A percentile compares a stretch with the other conserved stretches of the same genome.
Conservation (phyloP, 495 filamentous ascomycete genomes). For the Penicillium bialowiezense region DNA sequence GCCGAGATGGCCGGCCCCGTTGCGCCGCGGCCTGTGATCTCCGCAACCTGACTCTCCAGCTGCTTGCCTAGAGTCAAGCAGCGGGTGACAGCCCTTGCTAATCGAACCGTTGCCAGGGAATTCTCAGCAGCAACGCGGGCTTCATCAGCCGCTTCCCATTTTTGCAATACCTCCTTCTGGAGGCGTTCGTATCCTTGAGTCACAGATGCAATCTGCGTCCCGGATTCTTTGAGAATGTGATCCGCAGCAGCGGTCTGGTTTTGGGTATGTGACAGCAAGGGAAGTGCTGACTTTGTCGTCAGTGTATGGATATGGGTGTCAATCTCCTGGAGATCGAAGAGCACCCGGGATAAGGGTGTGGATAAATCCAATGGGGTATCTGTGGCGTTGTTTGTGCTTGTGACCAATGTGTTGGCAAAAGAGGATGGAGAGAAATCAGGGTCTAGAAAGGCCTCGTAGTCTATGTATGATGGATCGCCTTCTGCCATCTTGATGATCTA, state of each 20-base stretch:
- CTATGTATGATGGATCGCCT: constrained; percentile 77
- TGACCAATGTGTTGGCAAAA: constrained; percentile 87
- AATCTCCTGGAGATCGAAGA: constrained; percentile 96
- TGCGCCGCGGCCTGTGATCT: constrained; percentile 48
- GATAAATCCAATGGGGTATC: constrained; percentile 90
- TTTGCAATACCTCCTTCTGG: constrained; percentile 75
- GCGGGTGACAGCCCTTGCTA: constrained; percentile 72
- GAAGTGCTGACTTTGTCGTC: constrained; percentile 79
- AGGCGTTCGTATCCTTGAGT: constrained; percentile 81
- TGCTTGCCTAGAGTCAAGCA: constrained; percentile 79
- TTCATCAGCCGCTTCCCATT: constrained; percentile 77
- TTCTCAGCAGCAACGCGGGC: constrained; percentile 69
- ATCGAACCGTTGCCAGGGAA: constrained; percentile 72
- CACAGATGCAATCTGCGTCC: constrained; percentile 71
- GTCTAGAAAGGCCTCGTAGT: constrained; percentile 89
- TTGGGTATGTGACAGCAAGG: constrained; percentile 76
- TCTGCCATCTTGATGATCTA: constrained; percentile 30
- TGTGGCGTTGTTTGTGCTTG: constrained; percentile 84
- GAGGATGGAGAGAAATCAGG: constrained; percentile 73
- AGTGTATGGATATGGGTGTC: constrained; percentile 92
- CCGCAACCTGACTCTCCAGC: constrained; percentile 76
- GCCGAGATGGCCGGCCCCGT: constrained; percentile 8
- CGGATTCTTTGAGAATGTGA: constrained; percentile 67
- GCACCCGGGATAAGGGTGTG: constrained; percentile 86
- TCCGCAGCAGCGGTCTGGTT: constrained; percentile 65